phyloP scores from a whole-genome alignment of 2,329 filamentous ascomycete species.

The Talaromyces sp. region DNA sequence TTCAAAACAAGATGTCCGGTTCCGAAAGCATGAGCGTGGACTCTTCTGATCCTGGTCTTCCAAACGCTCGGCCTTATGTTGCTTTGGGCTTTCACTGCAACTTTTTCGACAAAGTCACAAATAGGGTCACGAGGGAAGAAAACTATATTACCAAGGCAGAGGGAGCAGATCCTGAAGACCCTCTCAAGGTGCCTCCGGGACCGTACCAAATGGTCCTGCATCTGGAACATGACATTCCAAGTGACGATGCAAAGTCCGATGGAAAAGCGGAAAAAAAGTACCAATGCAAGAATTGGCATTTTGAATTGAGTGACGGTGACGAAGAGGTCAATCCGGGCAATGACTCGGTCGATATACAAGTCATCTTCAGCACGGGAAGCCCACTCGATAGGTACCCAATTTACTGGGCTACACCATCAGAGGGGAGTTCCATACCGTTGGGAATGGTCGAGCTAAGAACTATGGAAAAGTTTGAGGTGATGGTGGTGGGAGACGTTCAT shows the following conservation, averaged over 20 bases:
- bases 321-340: not conserved
- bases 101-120: not conserved
- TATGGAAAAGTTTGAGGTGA: not conserved
- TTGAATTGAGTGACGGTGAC: not conserved
- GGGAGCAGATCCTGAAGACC: not conserved
- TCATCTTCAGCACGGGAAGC: not conserved
- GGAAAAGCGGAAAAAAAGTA: not conserved
- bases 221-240: not conserved
- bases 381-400: not conserved
- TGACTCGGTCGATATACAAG: not conserved
- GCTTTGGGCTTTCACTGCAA: not conserved
- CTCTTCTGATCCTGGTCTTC: not conserved
- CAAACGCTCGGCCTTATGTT: not conserved
- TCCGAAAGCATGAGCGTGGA: not conserved
- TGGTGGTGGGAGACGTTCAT: not conserved
- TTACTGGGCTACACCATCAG: not conserved
- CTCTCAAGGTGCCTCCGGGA: not conserved
- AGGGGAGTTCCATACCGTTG: not conserved
- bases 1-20: not conserved
- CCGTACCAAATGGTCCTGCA: not conserved
- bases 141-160: not conserved
- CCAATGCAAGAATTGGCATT: not conserved
- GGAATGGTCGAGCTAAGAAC: not conserved
- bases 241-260: not conserved
- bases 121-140: not conserved